Base-by-base conservation (phyloP, 73 alveolate species). In the Paraurostyla sp. region DNA sequence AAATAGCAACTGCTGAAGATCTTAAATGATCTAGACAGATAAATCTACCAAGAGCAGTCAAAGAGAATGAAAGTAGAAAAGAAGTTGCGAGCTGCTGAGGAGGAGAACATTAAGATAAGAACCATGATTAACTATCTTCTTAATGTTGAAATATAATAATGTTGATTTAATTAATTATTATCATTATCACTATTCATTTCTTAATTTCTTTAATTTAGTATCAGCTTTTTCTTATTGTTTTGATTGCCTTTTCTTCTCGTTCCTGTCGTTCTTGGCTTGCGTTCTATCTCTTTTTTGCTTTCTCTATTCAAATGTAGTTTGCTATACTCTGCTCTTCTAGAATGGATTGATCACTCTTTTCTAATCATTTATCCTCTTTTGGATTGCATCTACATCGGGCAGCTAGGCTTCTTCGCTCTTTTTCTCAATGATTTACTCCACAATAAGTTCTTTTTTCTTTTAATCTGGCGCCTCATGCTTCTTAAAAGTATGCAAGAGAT, bases 251-350 rank as follows among this genome's bases (percentile, higher is more conserved):
- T 35, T 65, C 23, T 65, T 65, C 36, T 65, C 82, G 41, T 16
- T 38, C 41, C 82, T 65, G 23, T 65, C 82, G 23, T 65, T 33
- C 41, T 65, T 65, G 23, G 82, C 82, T 0, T 1, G 6, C 13
- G 56, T 35, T 35, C 46, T 65, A 2, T 65, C 82, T 38, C 82
- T 65, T 65, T 65, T 65, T 22, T 65, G 38, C 82, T 65, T 65
- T 22, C 82, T 65, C 42, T 65, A 25, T 40, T 65, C 82, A 9
- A 11, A 38, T 0, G 23, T 40, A 35, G 60, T 6, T 35, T 22
- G 38, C 23, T 65, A 40, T 16, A 65, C 82, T 65, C 82, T 65
- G 23, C 82, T 65, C 58, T 65, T 65, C 25, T 32, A 38, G 23
- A 65, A 65, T 18, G 82, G 82, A 38, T 65, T 65, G 16, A 65